Base-by-base conservation (phyloP, 345 rosid species). In the Microthlaspi erraticum region DNA sequence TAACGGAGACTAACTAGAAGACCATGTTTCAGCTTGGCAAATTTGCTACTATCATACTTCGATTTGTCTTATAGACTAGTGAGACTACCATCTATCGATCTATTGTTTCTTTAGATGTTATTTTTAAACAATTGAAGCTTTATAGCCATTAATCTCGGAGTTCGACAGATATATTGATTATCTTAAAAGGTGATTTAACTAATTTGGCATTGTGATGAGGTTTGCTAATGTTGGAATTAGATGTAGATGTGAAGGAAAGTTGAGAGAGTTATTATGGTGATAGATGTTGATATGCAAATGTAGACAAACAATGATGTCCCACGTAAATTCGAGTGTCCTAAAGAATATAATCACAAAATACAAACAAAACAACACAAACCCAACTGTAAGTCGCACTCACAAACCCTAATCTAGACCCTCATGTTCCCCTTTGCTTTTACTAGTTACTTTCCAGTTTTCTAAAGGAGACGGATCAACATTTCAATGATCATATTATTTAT, bases 371-470 rank as follows among this genome's bases (percentile, higher is more conserved):
- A 67, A 67, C 63, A 73, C 77, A 49, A 74, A 74, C 41, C 73
- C 78, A 67, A 66, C 68, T 68, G 68, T 43, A 74, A 67, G 74
- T 74, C 78, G 60, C 78, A 32, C 23, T 74, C 78, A 26, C 4
- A 43, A 74, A 68, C 78, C 64, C 64, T 68, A 75, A 75, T 1
- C 56, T 75, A 60, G 78, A 68, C 74, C 78, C 57, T 68, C 64
- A 53, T 75, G 78, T 67, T 29, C 63, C 70, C 70, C 45, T 67
- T 61, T 68, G 43, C 69, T 61, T 60, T 68, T 75, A 61, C 63
- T 26, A 17, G 29, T 75, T 52, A 18, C 68, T 66, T 67, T 48
- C 44, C 61, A 8, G 4, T 34, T 60, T 49, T 12, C 14, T 20
- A 7, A 14, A 46, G 14, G 6, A 36, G 38, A 36, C 11, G 9